These are phyloP conservation scores for Nakazawaea molendinolei DNA, from an alignment of 805 yeast genomes.

Conservation along the genomic window DNA sequence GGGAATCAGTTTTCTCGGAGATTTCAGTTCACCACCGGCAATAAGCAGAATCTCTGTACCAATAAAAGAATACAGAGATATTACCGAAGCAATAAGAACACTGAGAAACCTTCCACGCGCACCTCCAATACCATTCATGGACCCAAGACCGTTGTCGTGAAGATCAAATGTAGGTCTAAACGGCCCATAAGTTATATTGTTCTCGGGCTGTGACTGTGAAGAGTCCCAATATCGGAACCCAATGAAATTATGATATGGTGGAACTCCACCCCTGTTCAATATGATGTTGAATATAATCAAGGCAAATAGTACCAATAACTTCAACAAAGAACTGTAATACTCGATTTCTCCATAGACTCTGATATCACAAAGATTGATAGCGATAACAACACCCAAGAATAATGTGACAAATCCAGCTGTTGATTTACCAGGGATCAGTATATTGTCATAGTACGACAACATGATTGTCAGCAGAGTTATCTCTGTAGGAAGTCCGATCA, in stretches of 20 bases:
- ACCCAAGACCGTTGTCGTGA: constrained; percentile 51
- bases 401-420: constrained; percentile 67
- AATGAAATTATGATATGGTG: constrained; percentile 33
- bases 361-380: constrained; percentile 60
- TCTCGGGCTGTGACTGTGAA: constrained; percentile 35
- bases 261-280: constrained; percentile 53
- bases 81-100: constrained; percentile 51
- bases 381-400: constrained; percentile 38
- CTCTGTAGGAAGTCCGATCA: constrained; percentile 72
- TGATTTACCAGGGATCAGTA: constrained; percentile 40
- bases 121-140: constrained; percentile 55
- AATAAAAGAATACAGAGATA: constrained; percentile 69
- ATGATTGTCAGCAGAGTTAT: constrained; percentile 75
- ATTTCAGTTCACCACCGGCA: constrained; percentile 79
- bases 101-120: constrained; percentile 54
- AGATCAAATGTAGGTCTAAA: constrained; percentile 71
- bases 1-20: constrained; percentile 76
- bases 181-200: constrained; percentile 54
- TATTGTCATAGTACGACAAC: constrained; percentile 57
- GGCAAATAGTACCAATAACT: constrained; percentile 44
- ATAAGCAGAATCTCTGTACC: constrained; percentile 80
- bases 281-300: constrained; percentile 61
- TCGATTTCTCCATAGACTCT: constrained; percentile 72
- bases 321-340: constrained; percentile 54
- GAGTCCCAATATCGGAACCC: constrained; percentile 71